Conservation (phyloP, 495 filamentous ascomycete species). For the Tuber calosporum region DNA sequence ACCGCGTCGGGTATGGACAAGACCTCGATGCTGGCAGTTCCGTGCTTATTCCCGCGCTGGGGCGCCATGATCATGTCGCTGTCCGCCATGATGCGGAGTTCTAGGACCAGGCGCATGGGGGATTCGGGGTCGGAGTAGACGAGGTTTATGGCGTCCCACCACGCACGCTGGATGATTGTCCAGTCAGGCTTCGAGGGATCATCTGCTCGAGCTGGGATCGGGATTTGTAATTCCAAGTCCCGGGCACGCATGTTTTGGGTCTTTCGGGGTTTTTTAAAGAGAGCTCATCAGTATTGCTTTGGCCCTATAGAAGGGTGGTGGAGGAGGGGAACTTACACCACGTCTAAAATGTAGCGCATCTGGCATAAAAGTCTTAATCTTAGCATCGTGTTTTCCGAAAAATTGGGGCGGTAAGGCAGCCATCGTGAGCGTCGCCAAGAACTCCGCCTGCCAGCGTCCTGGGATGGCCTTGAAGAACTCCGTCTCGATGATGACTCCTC, state of each 20-base stretch:
- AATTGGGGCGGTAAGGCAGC: constrained; percentile 44
- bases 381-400: constrained; percentile 17
- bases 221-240: constrained; percentile 49
- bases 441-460: constrained; percentile 43
- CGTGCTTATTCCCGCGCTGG: constrained; percentile 47
- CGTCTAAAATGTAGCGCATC: constrained; percentile 51
- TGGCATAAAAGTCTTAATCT: constrained; percentile 47
- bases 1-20: constrained; percentile 47
- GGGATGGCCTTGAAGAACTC: constrained; percentile 44
- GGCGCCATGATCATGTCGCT: constrained; percentile 51
- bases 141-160: constrained; percentile 51
- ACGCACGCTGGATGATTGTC: constrained; percentile 47
- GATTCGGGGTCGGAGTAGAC: constrained; percentile 45
- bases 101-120: constrained; percentile 50
- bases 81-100: constrained; percentile 50
- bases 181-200: constrained; percentile 46
- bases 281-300: neutral
- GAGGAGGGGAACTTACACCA: constrained; percentile 35
- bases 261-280: constrained; percentile 6
- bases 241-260: constrained; percentile 51
- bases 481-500: constrained; percentile 40
- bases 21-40: constrained; percentile 50
- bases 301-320: neutral
- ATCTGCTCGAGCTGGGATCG: constrained; percentile 43
- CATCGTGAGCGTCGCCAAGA: constrained; percentile 43